Evolutionary conservation across 345 rosid species (phyloP), one percentile per base, ranked within the genome.

Genomic region (Citrus trifoliata): DNA sequence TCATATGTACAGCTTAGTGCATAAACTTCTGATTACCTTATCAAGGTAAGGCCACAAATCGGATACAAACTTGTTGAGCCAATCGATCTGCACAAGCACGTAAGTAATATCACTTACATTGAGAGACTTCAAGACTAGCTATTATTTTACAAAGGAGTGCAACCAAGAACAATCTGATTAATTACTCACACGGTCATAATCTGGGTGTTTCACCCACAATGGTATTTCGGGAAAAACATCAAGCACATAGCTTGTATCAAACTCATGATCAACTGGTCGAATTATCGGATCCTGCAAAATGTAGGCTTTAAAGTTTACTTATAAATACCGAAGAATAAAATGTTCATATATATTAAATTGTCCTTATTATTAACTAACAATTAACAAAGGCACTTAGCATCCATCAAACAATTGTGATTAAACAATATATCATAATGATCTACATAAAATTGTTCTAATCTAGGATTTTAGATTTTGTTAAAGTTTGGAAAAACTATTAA

Each of bases 201-300:
- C 88, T 2, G 90, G 90, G 65, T 88, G 86, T 72, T 89, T 89
- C 84, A 82, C 86, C 90, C 90, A 88, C 63, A 71, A 65, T 13
- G 90, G 89, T 70, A 89, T 76, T 60, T 89, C 86, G 21, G 83
- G 83, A 73, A 81, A 78, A 75, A 89, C 42, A 24, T 77, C 85
- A 56, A 83, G 83, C 79, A 86, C 19, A 13, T 83, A 79, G 56
- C 67, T 72, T 2, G 82, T 69, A 59, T 86, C 92, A 33, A 83
- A 73, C 80, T 87, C 88, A 46, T 42, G 51, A 37, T 76, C 59
- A 24, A 86, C 67, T 21, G 86, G 77, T 72, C 83, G 37, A 9
- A 81, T 76, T n/a, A 75, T 70, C 12, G 86, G 89, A n/a, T 83
- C 87, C 90, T 89, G 84, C 67, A 75, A 62, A 65, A 24, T 18